Conservation (phyloP, 306 rosid species). For the Quercus wislizeni region DNA sequence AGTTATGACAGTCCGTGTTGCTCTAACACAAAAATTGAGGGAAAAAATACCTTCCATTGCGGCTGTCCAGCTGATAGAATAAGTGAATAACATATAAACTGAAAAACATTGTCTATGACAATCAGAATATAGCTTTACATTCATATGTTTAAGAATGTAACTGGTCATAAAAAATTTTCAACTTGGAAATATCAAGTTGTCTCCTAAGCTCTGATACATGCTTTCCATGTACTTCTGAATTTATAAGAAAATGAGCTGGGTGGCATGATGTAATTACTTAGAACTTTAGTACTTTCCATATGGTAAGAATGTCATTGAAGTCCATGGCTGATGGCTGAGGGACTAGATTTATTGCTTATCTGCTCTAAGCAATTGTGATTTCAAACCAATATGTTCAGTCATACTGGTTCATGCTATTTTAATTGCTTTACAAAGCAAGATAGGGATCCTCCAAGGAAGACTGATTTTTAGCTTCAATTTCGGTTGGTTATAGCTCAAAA, state of each 20-base stretch:
- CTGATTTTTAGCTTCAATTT: neutral
- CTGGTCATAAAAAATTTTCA: conserved; percentile 12
- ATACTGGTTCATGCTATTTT: neutral
- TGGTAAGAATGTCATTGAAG: neutral
- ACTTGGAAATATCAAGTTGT: neutral
- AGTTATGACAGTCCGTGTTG: conserved; percentile 91
- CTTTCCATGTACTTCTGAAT: neutral
- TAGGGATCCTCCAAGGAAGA: neutral
- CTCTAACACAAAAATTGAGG: conserved; percentile 85
- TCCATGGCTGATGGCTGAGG: neutral
- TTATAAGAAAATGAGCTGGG: neutral
- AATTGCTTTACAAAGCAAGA: neutral
- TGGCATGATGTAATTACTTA: neutral
- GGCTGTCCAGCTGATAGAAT: conserved; percentile 81
- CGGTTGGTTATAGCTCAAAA: too few species aligned
- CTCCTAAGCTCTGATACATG: conserved; percentile 10
- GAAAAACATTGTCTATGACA: conserved; percentile 9
- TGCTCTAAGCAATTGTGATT: neutral
- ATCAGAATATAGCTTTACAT: neutral
- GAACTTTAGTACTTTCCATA: neutral
- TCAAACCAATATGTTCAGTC: neutral
- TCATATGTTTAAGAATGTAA: neutral
- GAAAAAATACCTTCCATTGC: conserved; percentile 91
- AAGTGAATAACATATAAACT: conserved; percentile 21
- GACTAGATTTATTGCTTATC: neutral